Percentiles rank a stretch among this genome's conserved stretches.
Evolutionary conservation across 441 rosid species (phyloP).

Genomic region (Cnidoscolus chayamansa): DNA sequence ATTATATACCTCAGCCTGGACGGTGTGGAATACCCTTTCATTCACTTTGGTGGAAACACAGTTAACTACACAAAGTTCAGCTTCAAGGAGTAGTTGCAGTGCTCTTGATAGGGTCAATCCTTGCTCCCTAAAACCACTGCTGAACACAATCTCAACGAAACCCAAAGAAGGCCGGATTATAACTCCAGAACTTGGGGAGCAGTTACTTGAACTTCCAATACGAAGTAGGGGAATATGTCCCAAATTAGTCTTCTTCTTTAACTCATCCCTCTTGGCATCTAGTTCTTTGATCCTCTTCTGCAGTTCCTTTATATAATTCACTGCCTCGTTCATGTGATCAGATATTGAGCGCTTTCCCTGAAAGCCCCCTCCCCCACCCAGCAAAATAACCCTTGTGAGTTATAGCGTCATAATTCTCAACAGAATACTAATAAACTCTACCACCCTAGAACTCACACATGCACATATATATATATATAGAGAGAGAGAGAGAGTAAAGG

Average conservation of each 20-base stretch:
- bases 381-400: conserved; percentile 2
- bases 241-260: conserved; percentile 33
- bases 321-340: conserved; percentile 76
- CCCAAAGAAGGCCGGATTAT: conserved; percentile 40
- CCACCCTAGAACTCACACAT: too few species aligned
- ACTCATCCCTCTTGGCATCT: conserved; percentile 39
- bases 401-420: too few species aligned
- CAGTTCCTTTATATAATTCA: conserved; percentile 55
- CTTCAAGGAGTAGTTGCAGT: conserved; percentile 39
- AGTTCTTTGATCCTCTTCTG: conserved; percentile 44
- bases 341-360: conserved; percentile 86
- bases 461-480: too few species aligned
- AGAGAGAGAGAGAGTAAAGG: too few species aligned
- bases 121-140: conserved; percentile 31
- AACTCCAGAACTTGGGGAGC: conserved; percentile 27
- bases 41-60: conserved; percentile 50
- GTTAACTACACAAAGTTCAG: conserved; percentile 44
- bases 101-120: conserved; percentile 50
- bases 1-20: conserved; percentile 54
- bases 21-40: conserved; percentile 40
- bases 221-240: conserved; percentile 13
- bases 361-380: conserved; percentile 7
- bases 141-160: conserved; percentile 54
- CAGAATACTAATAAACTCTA: too few species aligned
- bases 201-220: conserved; percentile 15